Conservation (phyloP, 1,139 yeast species). For the Casaregolazyma suthepensis region DNA sequence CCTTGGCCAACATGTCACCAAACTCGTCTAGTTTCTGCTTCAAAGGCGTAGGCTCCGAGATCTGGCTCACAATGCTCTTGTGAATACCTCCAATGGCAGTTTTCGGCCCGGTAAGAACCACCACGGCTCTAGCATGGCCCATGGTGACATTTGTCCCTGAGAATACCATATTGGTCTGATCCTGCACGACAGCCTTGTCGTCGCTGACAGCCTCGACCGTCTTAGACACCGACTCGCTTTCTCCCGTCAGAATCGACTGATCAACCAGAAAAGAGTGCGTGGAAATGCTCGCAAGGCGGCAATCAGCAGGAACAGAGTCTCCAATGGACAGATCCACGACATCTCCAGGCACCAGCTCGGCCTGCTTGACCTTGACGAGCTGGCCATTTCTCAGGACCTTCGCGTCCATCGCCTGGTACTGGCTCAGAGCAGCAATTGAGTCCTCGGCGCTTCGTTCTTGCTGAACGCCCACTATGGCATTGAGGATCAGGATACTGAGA, state of each 20-base stretch:
- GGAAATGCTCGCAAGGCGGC: constrained; percentile 33
- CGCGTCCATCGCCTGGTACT: constrained; percentile 35
- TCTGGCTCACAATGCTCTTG: constrained; percentile 31
- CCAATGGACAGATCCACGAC: constrained; percentile 42
- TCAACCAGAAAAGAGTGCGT: constrained; percentile 41
- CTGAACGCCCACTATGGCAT: constrained; percentile 40
- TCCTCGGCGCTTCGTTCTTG: constrained; percentile 40
- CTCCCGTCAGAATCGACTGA: constrained; percentile 47
- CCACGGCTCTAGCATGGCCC: constrained; percentile 43
- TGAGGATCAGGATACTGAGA: constrained; percentile 33
- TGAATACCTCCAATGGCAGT: constrained; percentile 47
- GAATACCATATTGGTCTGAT: constrained; percentile 42
- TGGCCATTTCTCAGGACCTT: constrained; percentile 40
- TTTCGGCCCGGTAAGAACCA: constrained; percentile 37
- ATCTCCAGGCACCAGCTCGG: constrained; percentile 45
- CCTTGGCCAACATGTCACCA: constrained; percentile 39
- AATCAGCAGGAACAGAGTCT: constrained; percentile 45
- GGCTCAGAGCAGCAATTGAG: constrained; percentile 37
- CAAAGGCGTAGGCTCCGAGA: constrained; percentile 30
- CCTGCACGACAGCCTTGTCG: constrained; percentile 40
- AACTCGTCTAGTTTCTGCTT: constrained; percentile 36
- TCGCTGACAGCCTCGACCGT: constrained; percentile 26
- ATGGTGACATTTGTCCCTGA: constrained; percentile 42
- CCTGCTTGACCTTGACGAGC: constrained; percentile 36
- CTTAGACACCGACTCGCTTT: constrained; percentile 41